These are phyloP conservation scores for Populus hybrid DNA, from an alignment of 441 rosid species.

Conservation along the genomic window DNA sequence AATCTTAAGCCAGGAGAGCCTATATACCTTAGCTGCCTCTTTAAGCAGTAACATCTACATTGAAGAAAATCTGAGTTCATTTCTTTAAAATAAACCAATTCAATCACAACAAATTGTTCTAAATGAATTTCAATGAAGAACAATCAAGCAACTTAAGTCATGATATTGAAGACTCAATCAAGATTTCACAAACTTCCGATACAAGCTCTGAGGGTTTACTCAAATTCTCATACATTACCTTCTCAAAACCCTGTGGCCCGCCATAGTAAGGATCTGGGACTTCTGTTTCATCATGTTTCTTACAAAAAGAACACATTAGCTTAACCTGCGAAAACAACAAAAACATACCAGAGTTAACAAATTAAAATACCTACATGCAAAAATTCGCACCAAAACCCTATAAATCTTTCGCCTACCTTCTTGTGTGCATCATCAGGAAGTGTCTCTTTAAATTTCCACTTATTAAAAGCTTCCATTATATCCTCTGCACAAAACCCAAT, in stretches of 20 bases:
- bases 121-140: background rate
- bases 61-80: conserved; percentile 4
- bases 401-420: conserved; percentile 41
- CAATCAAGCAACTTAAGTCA: background rate
- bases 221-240: conserved; percentile 34
- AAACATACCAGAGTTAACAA: conserved; percentile 4
- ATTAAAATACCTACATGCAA: background rate
- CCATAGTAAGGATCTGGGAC: conserved; percentile 83
- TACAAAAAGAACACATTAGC: conserved; percentile 71
- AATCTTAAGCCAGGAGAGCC: background rate
- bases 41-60: background rate
- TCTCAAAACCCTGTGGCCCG: conserved; percentile 78
- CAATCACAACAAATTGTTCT: background rate
- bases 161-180: background rate
- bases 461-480: conserved; percentile 63
- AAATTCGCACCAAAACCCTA: background rate
- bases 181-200: background rate
- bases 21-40: background rate
- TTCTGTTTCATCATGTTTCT: conserved; percentile 65
- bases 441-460: conserved; percentile 66
- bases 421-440: conserved; percentile 78
- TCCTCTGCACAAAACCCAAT: conserved; percentile 52
- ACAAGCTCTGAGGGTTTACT: background rate
- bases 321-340: conserved; percentile 48
- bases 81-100: conserved; percentile 1